Conservation (phyloP, 768 basidiomycete species). For the Cystobasidiopsis lactophilus region DNA sequence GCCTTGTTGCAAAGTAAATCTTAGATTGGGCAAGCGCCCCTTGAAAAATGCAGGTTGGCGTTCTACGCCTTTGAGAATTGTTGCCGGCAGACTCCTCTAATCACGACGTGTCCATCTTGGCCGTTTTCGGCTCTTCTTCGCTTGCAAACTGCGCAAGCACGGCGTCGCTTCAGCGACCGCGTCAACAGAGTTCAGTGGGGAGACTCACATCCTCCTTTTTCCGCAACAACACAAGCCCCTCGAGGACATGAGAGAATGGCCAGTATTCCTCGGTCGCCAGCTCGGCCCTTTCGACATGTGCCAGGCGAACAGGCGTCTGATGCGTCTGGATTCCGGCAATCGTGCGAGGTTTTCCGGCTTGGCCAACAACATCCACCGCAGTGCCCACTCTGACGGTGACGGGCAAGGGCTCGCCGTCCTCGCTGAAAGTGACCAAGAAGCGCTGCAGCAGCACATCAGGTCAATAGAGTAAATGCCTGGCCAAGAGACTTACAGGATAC, state of each 20-base stretch:
- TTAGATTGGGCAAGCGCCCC: no score
- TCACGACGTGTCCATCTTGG: no score
- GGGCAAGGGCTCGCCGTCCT: slow-evolving; percentile 51
- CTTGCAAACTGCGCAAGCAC: no score
- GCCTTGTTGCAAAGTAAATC: no score
- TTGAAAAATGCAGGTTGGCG: no score
- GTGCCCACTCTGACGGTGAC: slow-evolving; percentile 88
- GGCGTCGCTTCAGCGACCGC: no score
- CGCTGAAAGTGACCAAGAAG: slow-evolving; percentile 90
- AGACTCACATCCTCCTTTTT: no score
- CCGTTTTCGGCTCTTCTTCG: no score
- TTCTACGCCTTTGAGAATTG: no score
- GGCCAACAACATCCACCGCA: slow-evolving; percentile 92
- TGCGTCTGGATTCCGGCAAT: slow-evolving; percentile 98
- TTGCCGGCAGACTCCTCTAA: no score
- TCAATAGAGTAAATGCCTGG: neutral
- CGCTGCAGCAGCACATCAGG: slow-evolving; percentile 24
- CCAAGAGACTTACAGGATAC: slow-evolving; percentile 40
- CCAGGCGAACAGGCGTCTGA: slow-evolving; percentile 82
- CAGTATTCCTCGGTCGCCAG: slow-evolving; percentile 92
- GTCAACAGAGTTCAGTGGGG: no score
- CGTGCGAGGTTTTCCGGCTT: slow-evolving; percentile 88
- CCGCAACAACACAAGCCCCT: slow-evolving; percentile 40
- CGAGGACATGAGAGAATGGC: slow-evolving; percentile 67
- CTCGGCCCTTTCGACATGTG: slow-evolving; percentile 82